These are phyloP conservation scores for Pyrus hybrid DNA, from an alignment of 331 rosid species.

Conservation along the genomic window DNA sequence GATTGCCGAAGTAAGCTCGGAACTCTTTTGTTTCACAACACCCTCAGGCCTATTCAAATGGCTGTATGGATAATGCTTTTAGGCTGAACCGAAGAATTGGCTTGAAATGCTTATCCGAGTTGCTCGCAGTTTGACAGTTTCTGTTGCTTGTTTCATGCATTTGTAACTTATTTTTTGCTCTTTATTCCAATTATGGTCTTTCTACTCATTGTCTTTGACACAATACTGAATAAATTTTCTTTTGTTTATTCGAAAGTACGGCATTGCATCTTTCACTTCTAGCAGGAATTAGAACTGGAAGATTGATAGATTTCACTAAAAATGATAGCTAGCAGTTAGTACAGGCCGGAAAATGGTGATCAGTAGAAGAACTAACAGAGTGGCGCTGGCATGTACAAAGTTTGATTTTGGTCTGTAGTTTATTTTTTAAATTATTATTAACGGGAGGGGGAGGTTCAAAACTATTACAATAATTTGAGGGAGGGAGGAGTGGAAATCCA, in stretches of 20 bases:
- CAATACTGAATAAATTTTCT: slow-evolving; percentile 3
- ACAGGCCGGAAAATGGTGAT: too few species aligned
- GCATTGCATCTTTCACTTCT: too few species aligned
- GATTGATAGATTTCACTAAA: too few species aligned
- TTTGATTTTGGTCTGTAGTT: too few species aligned
- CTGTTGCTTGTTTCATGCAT: slow-evolving; percentile 21
- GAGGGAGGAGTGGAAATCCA: too few species aligned
- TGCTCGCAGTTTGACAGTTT: slow-evolving; percentile 23
- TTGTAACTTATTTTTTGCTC: slow-evolving; percentile 4
- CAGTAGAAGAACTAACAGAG: too few species aligned
- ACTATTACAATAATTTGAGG: too few species aligned
- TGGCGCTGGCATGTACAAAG: too few species aligned
- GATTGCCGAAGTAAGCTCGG: slow-evolving; percentile 56
- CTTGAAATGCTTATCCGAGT: slow-evolving; percentile 19
- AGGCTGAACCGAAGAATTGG: slow-evolving; percentile 13
- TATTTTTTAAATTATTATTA: too few species aligned
- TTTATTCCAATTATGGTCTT: neutral
- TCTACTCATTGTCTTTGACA: neutral
- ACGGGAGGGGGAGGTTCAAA: too few species aligned
- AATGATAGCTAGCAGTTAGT: too few species aligned
- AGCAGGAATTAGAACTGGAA: too few species aligned
- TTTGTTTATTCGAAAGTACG: neutral
- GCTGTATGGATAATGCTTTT: slow-evolving; percentile 21
- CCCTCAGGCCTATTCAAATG: slow-evolving; percentile 10
- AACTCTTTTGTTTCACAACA: neutral